These are phyloP conservation scores for Solanum chacoense DNA, from an alignment of 305 asterid species.

Conservation along the genomic window DNA sequence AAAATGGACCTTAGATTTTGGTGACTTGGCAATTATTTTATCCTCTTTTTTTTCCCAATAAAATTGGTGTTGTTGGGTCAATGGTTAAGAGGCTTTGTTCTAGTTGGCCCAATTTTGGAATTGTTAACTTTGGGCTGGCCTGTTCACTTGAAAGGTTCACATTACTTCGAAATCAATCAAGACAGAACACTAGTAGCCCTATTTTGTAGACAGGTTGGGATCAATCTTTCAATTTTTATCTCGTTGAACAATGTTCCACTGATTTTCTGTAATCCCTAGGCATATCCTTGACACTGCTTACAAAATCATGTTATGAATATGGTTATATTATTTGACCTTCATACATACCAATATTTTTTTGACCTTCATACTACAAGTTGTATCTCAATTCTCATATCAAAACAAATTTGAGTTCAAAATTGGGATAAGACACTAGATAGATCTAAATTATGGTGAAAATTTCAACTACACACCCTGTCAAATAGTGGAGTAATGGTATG, in stretches of 20 bases:
- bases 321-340: neutral
- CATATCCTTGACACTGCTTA: neutral
- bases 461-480: neutral
- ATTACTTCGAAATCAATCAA: neutral
- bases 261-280: neutral
- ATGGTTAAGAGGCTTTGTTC: neutral
- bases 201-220: neutral
- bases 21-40: conserved; percentile 34
- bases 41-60: conserved; percentile 11
- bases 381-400: neutral
- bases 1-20: conserved; percentile 49
- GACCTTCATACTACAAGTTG: no score
- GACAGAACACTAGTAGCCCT: neutral
- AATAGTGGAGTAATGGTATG: neutral
- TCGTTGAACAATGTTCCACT: neutral
- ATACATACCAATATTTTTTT: no score
- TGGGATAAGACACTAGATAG: neutral
- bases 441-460: neutral
- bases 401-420: neutral
- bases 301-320: neutral
- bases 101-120: neutral
- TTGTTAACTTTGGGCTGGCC: neutral
- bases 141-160: neutral
- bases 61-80: neutral
- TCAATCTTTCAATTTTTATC: neutral